Evolutionary conservation across 2,329 filamentous ascomycete genomes (phyloP).

Genomic region (Verticillium zaregamsianum): DNA sequence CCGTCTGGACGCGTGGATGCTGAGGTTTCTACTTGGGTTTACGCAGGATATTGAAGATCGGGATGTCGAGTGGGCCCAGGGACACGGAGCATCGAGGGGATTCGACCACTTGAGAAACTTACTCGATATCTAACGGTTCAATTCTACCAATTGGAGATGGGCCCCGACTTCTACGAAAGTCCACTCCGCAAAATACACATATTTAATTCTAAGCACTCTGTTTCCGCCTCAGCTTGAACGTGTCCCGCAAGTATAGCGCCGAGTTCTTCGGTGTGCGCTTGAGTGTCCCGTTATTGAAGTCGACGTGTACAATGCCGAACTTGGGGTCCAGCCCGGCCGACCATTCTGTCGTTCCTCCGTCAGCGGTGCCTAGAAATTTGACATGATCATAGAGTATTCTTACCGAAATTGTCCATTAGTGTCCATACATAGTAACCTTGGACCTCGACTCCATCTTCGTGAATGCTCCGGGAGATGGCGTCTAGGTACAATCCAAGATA

Average conservation of each 20-base stretch:
- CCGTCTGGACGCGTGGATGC: slow-evolving; percentile 36
- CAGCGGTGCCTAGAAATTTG: too few species aligned
- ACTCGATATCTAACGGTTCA: neutral
- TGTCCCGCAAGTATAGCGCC: slow-evolving; percentile 7
- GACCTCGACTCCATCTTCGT: slow-evolving; percentile 72
- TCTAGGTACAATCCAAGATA: slow-evolving; percentile 76
- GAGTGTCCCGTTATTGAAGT: slow-evolving; percentile 70
- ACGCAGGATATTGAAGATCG: slow-evolving; percentile 22
- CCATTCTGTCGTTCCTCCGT: slow-evolving; percentile 47
- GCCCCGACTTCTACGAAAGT: too few species aligned
- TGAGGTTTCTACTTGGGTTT: slow-evolving; percentile 29
- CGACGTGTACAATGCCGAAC: slow-evolving; percentile 80
- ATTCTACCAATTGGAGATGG: too few species aligned
- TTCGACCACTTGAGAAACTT: neutral
- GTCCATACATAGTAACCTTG: slow-evolving; percentile 83
- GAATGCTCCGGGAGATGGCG: slow-evolving; percentile 69
- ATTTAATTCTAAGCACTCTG: too few species aligned
- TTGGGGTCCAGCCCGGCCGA: slow-evolving; percentile 86
- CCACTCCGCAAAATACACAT: too few species aligned
- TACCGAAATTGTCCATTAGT: slow-evolving; percentile 78
- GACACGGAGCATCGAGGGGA: neutral
- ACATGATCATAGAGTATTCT: neutral
- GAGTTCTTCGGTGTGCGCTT: slow-evolving; percentile 73
- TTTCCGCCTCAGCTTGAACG: slow-evolving; percentile 10
- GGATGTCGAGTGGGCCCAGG: slow-evolving; percentile 9